Percentiles rank a stretch among this genome's conserved stretches.
phyloP scores from a whole-genome alignment of 2,329 filamentous ascomycete species.

The Talaromyces sp. region DNA sequence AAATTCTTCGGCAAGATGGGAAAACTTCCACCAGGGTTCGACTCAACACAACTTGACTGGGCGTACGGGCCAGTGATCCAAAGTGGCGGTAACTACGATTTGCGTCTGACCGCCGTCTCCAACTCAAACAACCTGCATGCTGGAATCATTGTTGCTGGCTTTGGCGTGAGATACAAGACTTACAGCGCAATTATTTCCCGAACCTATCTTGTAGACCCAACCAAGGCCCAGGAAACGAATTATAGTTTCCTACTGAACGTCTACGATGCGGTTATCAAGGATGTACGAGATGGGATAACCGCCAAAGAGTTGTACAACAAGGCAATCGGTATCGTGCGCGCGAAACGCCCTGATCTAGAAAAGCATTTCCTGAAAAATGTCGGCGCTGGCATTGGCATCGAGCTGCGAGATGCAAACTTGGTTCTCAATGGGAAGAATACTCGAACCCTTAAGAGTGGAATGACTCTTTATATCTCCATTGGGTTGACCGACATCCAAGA shows the following conservation, averaged over 20 bases:
- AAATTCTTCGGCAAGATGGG: conserved; percentile 86
- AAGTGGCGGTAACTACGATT: conserved; percentile 91
- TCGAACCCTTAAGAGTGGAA: conserved; percentile 83
- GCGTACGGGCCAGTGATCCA: conserved; percentile 85
- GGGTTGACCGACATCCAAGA: conserved; percentile 89
- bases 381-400: conserved; percentile 87
- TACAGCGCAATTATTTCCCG: conserved; percentile 90
- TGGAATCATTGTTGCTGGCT: conserved; percentile 86
- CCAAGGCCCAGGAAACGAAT: conserved; percentile 89
- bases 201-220: conserved; percentile 94
- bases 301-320: conserved; percentile 92
- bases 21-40: conserved; percentile 83
- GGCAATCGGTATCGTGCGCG: conserved; percentile 71
- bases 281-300: conserved; percentile 77
- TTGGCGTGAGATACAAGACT: conserved; percentile 91
- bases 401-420: conserved; percentile 79
- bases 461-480: conserved; percentile 89
- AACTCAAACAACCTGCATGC: conserved; percentile 82
- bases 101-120: conserved; percentile 72
- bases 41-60: conserved; percentile 88
- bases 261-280: conserved; percentile 85
- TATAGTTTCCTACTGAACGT: conserved; percentile 84
- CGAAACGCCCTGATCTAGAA: conserved; percentile 92
- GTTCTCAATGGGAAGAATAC: conserved; percentile 82
- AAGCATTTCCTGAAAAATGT: conserved; percentile 93